Percentiles rank a stretch among this genome's conserved stretches.
Conservation (phyloP, 495 filamentous ascomycete genomes). For the Parmelia sp. region DNA sequence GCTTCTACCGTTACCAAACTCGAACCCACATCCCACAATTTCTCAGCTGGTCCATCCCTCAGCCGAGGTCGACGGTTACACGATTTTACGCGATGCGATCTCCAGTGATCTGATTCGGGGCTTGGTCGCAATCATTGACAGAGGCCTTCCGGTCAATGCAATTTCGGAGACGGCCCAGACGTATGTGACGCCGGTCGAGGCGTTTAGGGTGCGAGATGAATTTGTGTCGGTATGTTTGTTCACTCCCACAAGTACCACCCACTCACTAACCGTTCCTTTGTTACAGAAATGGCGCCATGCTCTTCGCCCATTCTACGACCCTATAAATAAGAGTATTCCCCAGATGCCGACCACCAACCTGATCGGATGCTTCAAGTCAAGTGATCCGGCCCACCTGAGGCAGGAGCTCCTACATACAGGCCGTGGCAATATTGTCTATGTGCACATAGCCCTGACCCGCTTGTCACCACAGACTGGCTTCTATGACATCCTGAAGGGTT, state of each 20-base stretch:
- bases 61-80: background rate
- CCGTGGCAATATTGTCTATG: background rate
- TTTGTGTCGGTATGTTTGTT: background rate
- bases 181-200: background rate
- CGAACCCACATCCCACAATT: too few species aligned
- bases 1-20: background rate
- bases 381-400: background rate
- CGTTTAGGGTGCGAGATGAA: background rate
- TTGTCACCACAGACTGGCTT: background rate
- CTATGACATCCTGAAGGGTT: background rate
- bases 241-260: too few species aligned
- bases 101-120: background rate
- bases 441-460: constrained; percentile 1
- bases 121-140: background rate
- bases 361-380: background rate
- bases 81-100: background rate
- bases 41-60: background rate
- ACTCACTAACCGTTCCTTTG: background rate
- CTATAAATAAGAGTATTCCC: background rate
- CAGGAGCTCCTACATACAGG: background rate
- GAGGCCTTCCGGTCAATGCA: background rate
- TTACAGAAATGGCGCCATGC: background rate
- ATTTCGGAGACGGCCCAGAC: background rate
- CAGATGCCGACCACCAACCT: background rate
- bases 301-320: background rate